Evolutionary conservation across 148 eudicot species (phyloP).

Genomic region (Camellia japonica): DNA sequence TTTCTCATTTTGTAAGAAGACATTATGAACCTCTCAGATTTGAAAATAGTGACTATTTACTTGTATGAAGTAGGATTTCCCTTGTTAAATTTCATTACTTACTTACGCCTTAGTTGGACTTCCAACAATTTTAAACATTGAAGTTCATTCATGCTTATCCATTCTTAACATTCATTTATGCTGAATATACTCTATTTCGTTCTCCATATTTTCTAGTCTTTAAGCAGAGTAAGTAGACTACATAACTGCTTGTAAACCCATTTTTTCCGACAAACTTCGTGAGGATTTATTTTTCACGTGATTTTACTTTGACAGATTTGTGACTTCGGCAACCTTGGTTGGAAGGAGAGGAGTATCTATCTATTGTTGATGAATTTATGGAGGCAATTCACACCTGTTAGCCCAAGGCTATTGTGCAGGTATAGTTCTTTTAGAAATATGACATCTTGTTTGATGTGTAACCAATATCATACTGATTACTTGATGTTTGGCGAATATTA

Average conservation of each 20-base stretch:
- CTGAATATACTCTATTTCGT: not conserved
- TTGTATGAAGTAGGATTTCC: not conserved
- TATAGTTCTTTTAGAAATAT: conserved; percentile 29
- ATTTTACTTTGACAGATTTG: conserved; percentile 60
- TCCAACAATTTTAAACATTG: not conserved
- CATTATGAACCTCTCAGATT: not conserved
- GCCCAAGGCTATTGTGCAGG: conserved; percentile 99
- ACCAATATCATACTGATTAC: conserved; percentile 13
- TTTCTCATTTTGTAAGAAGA: too few relatives aligned
- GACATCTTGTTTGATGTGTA: conserved; percentile 9
- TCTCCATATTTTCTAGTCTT: not conserved
- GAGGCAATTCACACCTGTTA: conserved; percentile 93
- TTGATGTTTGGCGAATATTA: conserved; percentile 15
- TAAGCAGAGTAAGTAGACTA: not conserved
- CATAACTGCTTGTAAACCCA: not conserved
- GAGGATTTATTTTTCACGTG: conserved; percentile 15
- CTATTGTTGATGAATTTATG: conserved; percentile 90
- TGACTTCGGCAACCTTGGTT: conserved; percentile 87
- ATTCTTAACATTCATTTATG: not conserved
- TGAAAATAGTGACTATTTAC: not conserved
- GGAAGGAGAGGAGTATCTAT: conserved; percentile 91
- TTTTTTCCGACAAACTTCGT: not conserved
- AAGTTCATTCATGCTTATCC: not conserved
- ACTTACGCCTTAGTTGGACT: not conserved
- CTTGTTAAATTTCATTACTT: not conserved